Percentiles rank a stretch among this genome's conserved stretches.
Evolutionary conservation across 371 early-diverging fungal species (phyloP).

Genomic region (Apophysomyces variabilis): DNA sequence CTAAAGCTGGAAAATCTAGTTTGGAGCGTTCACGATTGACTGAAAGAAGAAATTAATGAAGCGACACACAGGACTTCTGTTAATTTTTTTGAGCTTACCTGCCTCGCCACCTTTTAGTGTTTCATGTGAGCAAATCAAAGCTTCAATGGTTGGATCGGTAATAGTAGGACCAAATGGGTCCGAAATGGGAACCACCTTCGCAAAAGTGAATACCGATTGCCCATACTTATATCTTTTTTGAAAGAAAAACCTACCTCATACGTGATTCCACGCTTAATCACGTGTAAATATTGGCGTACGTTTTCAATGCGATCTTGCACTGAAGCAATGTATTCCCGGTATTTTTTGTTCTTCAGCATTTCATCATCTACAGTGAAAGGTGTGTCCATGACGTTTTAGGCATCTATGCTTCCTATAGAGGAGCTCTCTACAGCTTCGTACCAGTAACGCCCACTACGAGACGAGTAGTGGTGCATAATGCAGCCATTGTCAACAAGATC

Average conservation of each 20-base stretch:
- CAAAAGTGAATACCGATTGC: background rate
- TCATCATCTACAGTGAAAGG: conserved; percentile 53
- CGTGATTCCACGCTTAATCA: conserved; percentile 51
- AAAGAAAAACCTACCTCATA: conserved; percentile 37
- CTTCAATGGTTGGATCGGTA: conserved; percentile 73
- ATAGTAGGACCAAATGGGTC: conserved; percentile 93
- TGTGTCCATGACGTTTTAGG: background rate
- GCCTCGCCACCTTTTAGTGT: conserved; percentile 79
- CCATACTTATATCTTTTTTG: background rate
- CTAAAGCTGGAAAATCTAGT: conserved; percentile 59
- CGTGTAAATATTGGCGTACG: conserved; percentile 66
- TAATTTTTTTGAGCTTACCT: conserved; percentile 42
- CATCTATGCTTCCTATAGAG: no score
- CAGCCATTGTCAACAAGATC: conserved; percentile 86
- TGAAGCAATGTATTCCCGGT: conserved; percentile 72
- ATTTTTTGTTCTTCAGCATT: conserved; percentile 76
- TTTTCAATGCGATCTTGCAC: conserved; percentile 61
- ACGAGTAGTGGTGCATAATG: conserved; percentile 61
- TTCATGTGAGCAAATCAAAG: conserved; percentile 89
- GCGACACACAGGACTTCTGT: background rate
- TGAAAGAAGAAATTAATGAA: conserved; percentile 22
- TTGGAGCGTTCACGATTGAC: conserved; percentile 65
- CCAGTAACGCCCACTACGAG: conserved; percentile 83
- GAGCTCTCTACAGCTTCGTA: conserved; percentile 23
- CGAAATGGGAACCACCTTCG: conserved; percentile 23